These are phyloP conservation scores for Apiospora aurea DNA, from an alignment of 2,329 filamentous ascomycete genomes.

Conservation along the genomic window DNA sequence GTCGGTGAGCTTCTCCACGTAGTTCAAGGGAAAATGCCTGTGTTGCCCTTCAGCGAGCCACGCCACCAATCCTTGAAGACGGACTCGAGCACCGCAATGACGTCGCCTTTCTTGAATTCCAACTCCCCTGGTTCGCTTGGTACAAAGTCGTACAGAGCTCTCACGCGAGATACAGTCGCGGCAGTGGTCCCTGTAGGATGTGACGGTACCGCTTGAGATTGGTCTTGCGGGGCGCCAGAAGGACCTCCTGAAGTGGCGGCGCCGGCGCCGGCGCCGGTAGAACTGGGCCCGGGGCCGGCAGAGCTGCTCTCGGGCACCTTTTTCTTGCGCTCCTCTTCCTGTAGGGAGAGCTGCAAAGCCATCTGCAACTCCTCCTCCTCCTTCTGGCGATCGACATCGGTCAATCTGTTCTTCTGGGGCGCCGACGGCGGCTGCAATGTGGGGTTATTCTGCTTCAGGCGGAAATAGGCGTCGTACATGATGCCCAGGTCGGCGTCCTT, in stretches of 20 bases:
- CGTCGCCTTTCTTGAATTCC: conserved; percentile 94
- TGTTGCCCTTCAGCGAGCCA: conserved; percentile 90
- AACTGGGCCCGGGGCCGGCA: conserved; percentile 40
- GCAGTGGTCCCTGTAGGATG: conserved; percentile 87
- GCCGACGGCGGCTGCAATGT: conserved; percentile 91
- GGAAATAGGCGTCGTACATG: conserved; percentile 94
- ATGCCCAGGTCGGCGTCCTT: conserved; percentile 91
- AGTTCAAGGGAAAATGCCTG: conserved; percentile 97
- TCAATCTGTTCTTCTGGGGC: conserved; percentile 90
- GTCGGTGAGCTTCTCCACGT: conserved; percentile 96
- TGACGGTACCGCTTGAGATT: conserved; percentile 58
- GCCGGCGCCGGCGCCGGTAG: conserved; percentile 36
- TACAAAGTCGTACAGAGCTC: conserved; percentile 92
- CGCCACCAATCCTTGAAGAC: conserved; percentile 99
- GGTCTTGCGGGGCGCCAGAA: conserved; percentile 38
- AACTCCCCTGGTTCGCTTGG: conserved; percentile 94
- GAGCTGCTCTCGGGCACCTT: conserved; percentile 46
- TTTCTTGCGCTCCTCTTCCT: conserved; percentile 78
- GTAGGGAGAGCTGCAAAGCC: conserved; percentile 89
- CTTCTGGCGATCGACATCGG: conserved; percentile 87
- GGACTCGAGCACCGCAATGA: conserved; percentile 95
- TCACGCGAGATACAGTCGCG: conserved; percentile 92
- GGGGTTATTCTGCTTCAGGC: conserved; percentile 84
- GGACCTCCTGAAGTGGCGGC: conserved; percentile 30
- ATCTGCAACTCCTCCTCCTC: conserved; percentile 98